phyloP scores from a whole-genome alignment of 2,329 filamentous ascomycete species.

The Pochonia chlamydosporia region DNA sequence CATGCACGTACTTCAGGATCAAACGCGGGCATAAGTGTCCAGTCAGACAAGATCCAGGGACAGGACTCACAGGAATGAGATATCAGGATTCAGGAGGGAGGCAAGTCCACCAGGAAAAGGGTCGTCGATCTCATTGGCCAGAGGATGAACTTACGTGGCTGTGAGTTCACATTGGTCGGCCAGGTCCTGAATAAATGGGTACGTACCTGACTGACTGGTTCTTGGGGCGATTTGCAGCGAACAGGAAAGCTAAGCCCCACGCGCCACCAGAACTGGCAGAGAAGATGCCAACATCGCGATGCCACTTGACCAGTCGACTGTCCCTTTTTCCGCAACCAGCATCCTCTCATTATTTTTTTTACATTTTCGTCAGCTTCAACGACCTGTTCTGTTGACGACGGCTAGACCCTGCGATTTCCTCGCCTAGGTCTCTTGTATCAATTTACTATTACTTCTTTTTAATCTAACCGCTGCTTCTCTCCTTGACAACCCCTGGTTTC shows the following conservation, averaged over 20 bases:
- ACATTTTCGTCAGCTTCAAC: neutral
- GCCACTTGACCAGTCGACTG: neutral
- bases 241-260: conserved; percentile 5
- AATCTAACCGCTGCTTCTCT: neutral
- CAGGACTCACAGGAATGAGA: no score
- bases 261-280: conserved; percentile 3
- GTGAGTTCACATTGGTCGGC: no score
- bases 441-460: neutral
- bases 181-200: no score
- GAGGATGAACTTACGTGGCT: conserved; percentile 1
- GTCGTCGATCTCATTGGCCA: neutral
- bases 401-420: neutral
- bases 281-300: conserved; percentile 9
- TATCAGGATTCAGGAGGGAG: no score
- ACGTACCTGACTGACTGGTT: no score
- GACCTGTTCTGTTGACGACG: neutral
- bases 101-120: neutral
- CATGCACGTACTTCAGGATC: no score
- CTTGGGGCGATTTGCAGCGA: neutral
- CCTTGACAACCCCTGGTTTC: neutral
- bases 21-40: no score
- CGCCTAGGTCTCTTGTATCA: neutral
- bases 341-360: conserved; percentile 1
- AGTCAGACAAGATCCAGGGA: no score
- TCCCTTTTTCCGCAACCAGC: conserved; percentile 1